These are phyloP conservation scores for Viola odorata DNA, from an alignment of 345 rosid species.

Conservation along the genomic window DNA sequence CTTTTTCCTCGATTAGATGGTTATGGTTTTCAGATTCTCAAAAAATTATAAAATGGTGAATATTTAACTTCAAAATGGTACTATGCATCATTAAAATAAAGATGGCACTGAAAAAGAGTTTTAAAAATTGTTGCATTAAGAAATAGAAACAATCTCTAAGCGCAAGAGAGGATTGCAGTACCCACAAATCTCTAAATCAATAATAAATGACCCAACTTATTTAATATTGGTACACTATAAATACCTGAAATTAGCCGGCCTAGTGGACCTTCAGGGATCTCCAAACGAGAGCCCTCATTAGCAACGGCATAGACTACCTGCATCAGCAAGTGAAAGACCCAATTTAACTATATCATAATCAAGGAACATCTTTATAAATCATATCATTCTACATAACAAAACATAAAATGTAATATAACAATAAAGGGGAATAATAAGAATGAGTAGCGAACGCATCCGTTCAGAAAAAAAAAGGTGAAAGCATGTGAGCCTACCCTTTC, in stretches of 20 bases:
- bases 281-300: conserved; percentile 78
- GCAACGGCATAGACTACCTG: conserved; percentile 94
- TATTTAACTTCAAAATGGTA: no score
- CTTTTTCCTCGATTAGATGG: no score
- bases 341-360: neutral
- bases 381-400: neutral
- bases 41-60: no score
- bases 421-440: neutral
- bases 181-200: no score
- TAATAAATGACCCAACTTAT: no score
- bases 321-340: neutral
- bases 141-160: no score
- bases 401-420: no score
- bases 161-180: no score
- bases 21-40: no score
- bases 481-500: conserved; percentile 49
- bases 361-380: neutral
- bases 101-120: no score
- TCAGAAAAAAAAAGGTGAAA: neutral
- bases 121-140: no score
- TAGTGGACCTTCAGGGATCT: conserved; percentile 82
- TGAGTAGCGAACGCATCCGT: neutral
- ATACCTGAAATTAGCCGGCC: conserved; percentile 87
- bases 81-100: no score
- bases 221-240: neutral